Percentiles rank a stretch among this genome's conserved stretches.
Conservation (phyloP, 495 filamentous ascomycete species). For the Neurospora sp. region DNA sequence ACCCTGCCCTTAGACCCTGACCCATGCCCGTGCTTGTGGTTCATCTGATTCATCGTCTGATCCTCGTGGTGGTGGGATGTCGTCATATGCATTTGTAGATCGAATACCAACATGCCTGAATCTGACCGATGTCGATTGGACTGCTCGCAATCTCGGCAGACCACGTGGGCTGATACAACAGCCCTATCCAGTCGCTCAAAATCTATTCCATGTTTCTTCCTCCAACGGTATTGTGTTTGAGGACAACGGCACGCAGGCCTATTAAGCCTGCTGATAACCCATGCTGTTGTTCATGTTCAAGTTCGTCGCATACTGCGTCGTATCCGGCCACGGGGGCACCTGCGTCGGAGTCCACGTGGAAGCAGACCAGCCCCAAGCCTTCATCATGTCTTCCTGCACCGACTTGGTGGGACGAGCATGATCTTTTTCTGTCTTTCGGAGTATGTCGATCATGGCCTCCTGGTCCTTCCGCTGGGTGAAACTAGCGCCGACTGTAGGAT, state of each 20-base stretch:
- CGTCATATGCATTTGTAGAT: background rate
- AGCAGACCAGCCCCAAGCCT: constrained; percentile 28
- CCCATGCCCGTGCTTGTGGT: background rate
- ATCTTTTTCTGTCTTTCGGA: constrained; percentile 32
- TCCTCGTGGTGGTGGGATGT: background rate
- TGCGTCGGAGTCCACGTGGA: constrained; percentile 1
- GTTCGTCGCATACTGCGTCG: background rate
- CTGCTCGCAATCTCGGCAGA: background rate
- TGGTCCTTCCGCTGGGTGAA: constrained; percentile 22
- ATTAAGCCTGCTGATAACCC: background rate
- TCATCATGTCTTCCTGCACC: constrained; percentile 29
- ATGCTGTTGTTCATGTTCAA: background rate
- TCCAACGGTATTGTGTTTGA: background rate
- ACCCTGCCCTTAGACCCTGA: background rate
- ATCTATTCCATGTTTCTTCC: background rate
- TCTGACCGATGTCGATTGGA: background rate
- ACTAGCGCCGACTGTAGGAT: constrained; percentile 2
- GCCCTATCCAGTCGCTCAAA: background rate
- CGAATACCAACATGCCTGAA: background rate
- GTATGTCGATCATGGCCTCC: constrained; percentile 31
- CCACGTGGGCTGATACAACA: background rate
- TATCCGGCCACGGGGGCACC: constrained; percentile 4
- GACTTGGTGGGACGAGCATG: constrained; percentile 36
- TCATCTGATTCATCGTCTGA: background rate
- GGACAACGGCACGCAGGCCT: background rate